These are phyloP conservation scores for Termitomyces sp. DNA, from an alignment of 768 basidiomycete genomes.

Conservation along the genomic window DNA sequence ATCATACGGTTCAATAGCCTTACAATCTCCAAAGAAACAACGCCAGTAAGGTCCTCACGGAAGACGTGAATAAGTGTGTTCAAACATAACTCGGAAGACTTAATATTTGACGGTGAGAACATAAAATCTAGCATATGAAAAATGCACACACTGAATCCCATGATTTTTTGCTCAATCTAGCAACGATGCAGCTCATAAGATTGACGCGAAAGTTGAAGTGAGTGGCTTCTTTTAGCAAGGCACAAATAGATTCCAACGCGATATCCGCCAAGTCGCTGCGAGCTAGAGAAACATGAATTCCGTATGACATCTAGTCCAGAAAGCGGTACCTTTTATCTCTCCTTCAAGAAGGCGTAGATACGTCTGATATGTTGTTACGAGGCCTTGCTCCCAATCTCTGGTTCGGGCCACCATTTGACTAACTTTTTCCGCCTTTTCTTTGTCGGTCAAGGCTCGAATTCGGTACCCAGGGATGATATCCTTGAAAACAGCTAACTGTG, in stretches of 20 bases:
- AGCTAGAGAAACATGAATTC: slow-evolving; percentile 31
- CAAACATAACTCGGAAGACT: slow-evolving; percentile 87
- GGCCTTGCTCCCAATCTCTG: slow-evolving; percentile 94
- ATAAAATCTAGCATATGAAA: slow-evolving; percentile 5
- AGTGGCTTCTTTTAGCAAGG: slow-evolving; percentile 72
- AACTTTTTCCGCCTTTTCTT: slow-evolving; percentile 90
- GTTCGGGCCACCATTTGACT: slow-evolving; percentile 86
- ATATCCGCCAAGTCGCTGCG: slow-evolving; percentile 62
- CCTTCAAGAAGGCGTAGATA: slow-evolving; percentile 83
- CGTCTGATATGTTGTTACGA: slow-evolving; percentile 82
- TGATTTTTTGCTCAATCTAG: slow-evolving; percentile 74
- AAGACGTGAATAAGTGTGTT: slow-evolving; percentile 80
- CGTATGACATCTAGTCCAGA: background rate
- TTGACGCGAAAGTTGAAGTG: slow-evolving; percentile 98
- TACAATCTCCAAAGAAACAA: slow-evolving; percentile 81
- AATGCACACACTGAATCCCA: slow-evolving; percentile 76
- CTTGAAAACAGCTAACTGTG: slow-evolving; percentile 91
- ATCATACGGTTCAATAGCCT: slow-evolving; percentile 93
- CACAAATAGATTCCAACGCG: slow-evolving; percentile 84
- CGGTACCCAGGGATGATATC: slow-evolving; percentile 96
- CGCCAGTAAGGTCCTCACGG: slow-evolving; percentile 74
- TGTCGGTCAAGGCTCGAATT: slow-evolving; percentile 85
- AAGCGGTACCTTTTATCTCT: slow-evolving; percentile 74
- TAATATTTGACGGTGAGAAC: slow-evolving; percentile 3
- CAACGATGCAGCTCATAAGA: slow-evolving; percentile 83